A percentile compares a stretch with the other conserved stretches of the same genome.
Conservation (phyloP, 1,139 yeast species). For the Yamadazyma atmosphaerica region DNA sequence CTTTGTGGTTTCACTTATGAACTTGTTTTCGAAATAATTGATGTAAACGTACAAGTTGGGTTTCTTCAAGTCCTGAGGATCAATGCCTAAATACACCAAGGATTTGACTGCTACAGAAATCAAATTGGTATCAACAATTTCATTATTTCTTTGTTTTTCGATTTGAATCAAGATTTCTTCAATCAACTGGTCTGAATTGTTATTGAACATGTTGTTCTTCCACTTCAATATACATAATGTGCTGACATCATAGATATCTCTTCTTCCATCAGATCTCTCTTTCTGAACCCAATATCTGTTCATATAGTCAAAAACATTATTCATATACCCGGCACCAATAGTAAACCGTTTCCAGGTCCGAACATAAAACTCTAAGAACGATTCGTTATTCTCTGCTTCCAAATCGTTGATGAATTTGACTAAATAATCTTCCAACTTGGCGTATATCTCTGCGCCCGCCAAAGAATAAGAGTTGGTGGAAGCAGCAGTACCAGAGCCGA, state of each 20-base stretch:
- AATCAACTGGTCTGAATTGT: constrained; percentile 59
- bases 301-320: constrained; percentile 93
- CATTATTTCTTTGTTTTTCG: constrained; percentile 77
- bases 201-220: constrained; percentile 79
- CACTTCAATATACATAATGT: constrained; percentile 86
- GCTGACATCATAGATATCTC: constrained; percentile 87
- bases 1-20: constrained; percentile 68
- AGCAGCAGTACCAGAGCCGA: constrained; percentile 9
- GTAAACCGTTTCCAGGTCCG: constrained; percentile 87
- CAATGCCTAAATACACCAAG: constrained; percentile 75
- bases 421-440: constrained; percentile 67
- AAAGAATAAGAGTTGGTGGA: constrained; percentile 44
- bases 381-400: constrained; percentile 55
- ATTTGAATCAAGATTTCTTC: constrained; percentile 75
- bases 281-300: constrained; percentile 98
- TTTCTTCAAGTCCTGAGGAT: constrained; percentile 79
- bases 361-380: constrained; percentile 82
- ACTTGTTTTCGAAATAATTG: constrained; percentile 73
- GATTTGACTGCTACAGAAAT: constrained; percentile 81
- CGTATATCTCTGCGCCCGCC: constrained; percentile 89
- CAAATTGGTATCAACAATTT: constrained; percentile 65
- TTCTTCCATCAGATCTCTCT: constrained; percentile 93
- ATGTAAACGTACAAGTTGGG: constrained; percentile 81
- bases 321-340: constrained; percentile 87
- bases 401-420: constrained; percentile 57